Base-by-base conservation (phyloP, 768 basidiomycete genomes). In the Boletus edulis region DNA sequence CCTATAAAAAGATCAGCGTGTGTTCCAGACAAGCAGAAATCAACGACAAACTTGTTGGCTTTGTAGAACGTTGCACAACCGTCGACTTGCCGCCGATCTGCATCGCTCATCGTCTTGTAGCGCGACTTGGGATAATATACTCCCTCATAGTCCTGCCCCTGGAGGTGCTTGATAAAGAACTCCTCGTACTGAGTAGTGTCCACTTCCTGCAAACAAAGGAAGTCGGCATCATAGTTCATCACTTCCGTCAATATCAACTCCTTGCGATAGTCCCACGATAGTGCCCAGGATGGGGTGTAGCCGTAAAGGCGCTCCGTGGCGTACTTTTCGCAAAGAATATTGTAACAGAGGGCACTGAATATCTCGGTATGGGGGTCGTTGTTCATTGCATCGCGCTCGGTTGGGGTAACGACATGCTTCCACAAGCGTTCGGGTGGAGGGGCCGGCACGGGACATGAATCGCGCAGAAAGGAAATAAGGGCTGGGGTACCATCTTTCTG, bases 51-150 rank as follows among this genome's bases (percentile, higher is more conserved):
- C 93, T 87, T 91, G 67, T 83, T 78, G 56, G 83, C 75, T 76
- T 94, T 96, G 84, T 86, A 98, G 78, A 98, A 99, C 20, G 81
- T 96, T 3, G 96, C 96, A 79, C 94, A 94, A 17, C 97, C 97
- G 74, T 99, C 97, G 22, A 99, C 96, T 68, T 81, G 78, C 60
- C 89, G 81, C 67, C 87, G 83, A 71, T 98, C 95, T 32, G 85
- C 76, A 55, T 89, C 88, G 55, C 81, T 82, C 94, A 98, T 95
- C 22, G 89, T 97, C 81, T 91, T 88, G 64, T 91, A 92, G 63
- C 95, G 81, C 43, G 91, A 89, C 76, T 96, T 95, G 6, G 94
- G 89, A 79, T 88, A 93, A 71, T 87, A 92, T 15, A 91, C 85
- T 7, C 96, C 94, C 53, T 94, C 92, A 66, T 98, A 99, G 11